Evolutionary conservation across 2,329 filamentous ascomycete species (phyloP).

Genomic region (Alternaria gaisen): DNA sequence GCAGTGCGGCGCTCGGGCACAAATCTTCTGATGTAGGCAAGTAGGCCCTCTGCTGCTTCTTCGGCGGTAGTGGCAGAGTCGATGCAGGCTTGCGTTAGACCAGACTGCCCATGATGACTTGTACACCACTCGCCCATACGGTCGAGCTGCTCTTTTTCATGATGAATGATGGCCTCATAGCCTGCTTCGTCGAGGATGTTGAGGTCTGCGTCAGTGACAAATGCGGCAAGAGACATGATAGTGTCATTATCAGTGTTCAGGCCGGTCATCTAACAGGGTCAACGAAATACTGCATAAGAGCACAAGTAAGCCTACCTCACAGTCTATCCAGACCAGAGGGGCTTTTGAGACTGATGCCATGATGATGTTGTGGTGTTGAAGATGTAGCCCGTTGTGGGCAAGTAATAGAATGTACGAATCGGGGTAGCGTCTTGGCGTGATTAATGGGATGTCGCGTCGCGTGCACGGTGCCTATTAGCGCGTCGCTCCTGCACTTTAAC

Average conservation of each 20-base stretch:
- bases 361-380: conserved; percentile 14
- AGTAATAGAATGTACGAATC: conserved; percentile 16
- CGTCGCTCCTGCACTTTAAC: conserved; percentile 25
- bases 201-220: conserved; percentile 84
- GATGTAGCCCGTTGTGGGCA: conserved; percentile 1
- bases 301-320: conserved; percentile 60
- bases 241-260: conserved; percentile 79
- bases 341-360: conserved; percentile 65
- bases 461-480: conserved; percentile 27
- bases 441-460: conserved; percentile 31
- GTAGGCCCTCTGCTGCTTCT: conserved; percentile 74
- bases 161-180: conserved; percentile 82
- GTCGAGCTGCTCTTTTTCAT: conserved; percentile 73
- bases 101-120: conserved; percentile 78
- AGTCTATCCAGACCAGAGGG: conserved; percentile 88
- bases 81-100: conserved; percentile 79
- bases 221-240: conserved; percentile 91
- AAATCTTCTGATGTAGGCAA: conserved; percentile 78
- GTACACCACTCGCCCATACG: conserved; percentile 92
- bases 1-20: conserved; percentile 73
- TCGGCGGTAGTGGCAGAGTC: conserved; percentile 76
- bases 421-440: conserved; percentile 17
- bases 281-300: conserved; percentile 9
- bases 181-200: conserved; percentile 77
- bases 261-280: conserved; percentile 82